phyloP scores from a whole-genome alignment of 768 basidiomycete species.

The Tricholoma flavovirens region DNA sequence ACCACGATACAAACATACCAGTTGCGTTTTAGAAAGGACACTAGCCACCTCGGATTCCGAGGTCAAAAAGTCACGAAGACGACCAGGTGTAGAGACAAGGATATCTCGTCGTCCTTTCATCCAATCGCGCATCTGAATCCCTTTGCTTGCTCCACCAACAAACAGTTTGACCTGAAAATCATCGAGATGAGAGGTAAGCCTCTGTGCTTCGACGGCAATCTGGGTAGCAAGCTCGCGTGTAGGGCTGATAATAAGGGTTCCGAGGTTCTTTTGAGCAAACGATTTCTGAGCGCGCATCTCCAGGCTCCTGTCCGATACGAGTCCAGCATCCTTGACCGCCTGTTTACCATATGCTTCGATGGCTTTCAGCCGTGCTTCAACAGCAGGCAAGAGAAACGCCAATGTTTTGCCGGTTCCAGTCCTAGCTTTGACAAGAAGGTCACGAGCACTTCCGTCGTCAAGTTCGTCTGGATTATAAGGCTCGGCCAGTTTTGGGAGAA shows the following conservation, averaged over 20 bases:
- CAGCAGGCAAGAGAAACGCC: slow-evolving; percentile 81
- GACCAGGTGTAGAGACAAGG: slow-evolving; percentile 87
- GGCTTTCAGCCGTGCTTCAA: slow-evolving; percentile 66
- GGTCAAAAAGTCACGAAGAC: slow-evolving; percentile 68
- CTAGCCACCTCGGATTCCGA: slow-evolving; percentile 50
- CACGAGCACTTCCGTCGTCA: slow-evolving; percentile 34
- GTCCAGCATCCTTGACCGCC: slow-evolving; percentile 37
- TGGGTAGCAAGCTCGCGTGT: slow-evolving; percentile 89
- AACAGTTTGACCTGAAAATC: slow-evolving; percentile 69
- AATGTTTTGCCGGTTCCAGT: slow-evolving; percentile 90
- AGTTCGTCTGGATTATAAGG: slow-evolving; percentile 38
- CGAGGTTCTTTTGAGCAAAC: slow-evolving; percentile 47
- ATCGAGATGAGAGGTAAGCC: slow-evolving; percentile 53
- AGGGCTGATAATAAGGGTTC: slow-evolving; percentile 79
- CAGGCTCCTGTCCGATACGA: slow-evolving; percentile 24
- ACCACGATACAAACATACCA: slow-evolving; percentile 37
- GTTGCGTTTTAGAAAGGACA: slow-evolving; percentile 48
- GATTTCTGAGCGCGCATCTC: slow-evolving; percentile 24
- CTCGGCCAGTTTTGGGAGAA: slow-evolving; percentile 64
- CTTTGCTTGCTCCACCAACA: slow-evolving; percentile 69
- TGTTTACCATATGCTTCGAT: slow-evolving; percentile 41
- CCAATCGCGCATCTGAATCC: slow-evolving; percentile 65
- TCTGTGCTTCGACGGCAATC: slow-evolving; percentile 78
- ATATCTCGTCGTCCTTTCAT: slow-evolving; percentile 62
- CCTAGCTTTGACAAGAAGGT: slow-evolving; percentile 81